These are phyloP conservation scores for Brassica carinata DNA, from an alignment of 345 rosid genomes.

Conservation along the genomic window DNA sequence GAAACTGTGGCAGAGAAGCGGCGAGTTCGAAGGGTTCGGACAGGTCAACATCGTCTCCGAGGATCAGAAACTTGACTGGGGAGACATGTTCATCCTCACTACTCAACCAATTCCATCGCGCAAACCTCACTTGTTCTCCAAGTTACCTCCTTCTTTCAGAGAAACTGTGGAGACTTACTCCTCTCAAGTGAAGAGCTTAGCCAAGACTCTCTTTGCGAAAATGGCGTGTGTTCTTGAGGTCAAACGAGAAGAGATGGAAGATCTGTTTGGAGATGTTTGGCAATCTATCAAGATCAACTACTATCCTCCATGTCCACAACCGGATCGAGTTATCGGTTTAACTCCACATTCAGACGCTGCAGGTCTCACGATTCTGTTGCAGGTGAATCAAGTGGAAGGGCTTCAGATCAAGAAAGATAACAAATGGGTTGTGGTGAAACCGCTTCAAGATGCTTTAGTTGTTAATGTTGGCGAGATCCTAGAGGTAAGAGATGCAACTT, in stretches of 20 bases:
- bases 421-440: constrained; percentile 47
- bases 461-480: constrained; percentile 53
- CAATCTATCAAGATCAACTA: constrained; percentile 44
- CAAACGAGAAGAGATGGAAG: constrained; percentile 38
- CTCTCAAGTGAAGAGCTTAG: constrained; percentile 33
- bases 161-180: constrained; percentile 42
- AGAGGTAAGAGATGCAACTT: constrained; percentile 42
- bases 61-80: constrained; percentile 55
- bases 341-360: constrained; percentile 46
- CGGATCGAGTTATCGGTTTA: constrained; percentile 42
- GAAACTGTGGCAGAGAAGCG: constrained; percentile 43
- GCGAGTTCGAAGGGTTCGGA: constrained; percentile 49
- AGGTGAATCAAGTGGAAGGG: constrained; percentile 46
- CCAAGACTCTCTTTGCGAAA: constrained; percentile 28
- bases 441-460: constrained; percentile 46
- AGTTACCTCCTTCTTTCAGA: constrained; percentile 44
- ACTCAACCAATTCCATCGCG: constrained; percentile 39
- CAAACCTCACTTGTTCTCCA: constrained; percentile 44
- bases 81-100: constrained; percentile 40
- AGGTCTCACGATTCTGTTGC: constrained; percentile 45
- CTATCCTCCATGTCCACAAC: constrained; percentile 50
- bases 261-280: constrained; percentile 39
- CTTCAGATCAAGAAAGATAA: constrained; percentile 44
- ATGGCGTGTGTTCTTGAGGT: constrained; percentile 40
- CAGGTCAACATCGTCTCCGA: constrained; percentile 49